A percentile compares a stretch with the other conserved stretches of the same genome.
phyloP scores from a whole-genome alignment of 257 asterid species.

The Capsicum baccatum region DNA sequence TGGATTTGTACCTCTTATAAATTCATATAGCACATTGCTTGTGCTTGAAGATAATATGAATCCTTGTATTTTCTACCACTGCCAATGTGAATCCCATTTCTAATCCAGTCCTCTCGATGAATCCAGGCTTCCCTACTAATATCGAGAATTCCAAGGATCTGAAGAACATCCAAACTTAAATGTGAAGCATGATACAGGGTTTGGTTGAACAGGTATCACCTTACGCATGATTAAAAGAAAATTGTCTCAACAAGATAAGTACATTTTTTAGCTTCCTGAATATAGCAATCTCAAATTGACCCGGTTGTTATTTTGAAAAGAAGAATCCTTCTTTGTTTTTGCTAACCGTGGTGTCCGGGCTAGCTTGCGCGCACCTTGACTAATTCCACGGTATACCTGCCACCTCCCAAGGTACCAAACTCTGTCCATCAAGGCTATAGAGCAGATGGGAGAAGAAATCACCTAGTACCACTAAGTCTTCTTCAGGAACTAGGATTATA shows the following conservation, averaged over 20 bases:
- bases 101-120: constrained; percentile 91
- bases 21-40: constrained; percentile 77
- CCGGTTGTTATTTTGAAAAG: background rate
- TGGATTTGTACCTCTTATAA: constrained; percentile 38
- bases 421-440: no score
- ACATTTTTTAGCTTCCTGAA: background rate
- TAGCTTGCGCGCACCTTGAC: no score
- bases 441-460: no score
- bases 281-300: background rate
- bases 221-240: constrained; percentile 6
- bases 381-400: no score
- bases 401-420: no score
- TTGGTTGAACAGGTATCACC: constrained; percentile 22
- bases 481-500: background rate
- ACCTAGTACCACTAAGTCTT: background rate
- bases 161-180: constrained; percentile 33
- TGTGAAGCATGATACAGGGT: constrained; percentile 7
- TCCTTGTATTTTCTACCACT: constrained; percentile 92
- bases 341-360: no score
- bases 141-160: constrained; percentile 90
- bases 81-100: constrained; percentile 72
- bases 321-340: background rate
- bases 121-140: constrained; percentile 91
- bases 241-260: background rate
- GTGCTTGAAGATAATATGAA: constrained; percentile 91